Base-by-base conservation (phyloP, 345 rosid species). In the Garcia nutans region DNA sequence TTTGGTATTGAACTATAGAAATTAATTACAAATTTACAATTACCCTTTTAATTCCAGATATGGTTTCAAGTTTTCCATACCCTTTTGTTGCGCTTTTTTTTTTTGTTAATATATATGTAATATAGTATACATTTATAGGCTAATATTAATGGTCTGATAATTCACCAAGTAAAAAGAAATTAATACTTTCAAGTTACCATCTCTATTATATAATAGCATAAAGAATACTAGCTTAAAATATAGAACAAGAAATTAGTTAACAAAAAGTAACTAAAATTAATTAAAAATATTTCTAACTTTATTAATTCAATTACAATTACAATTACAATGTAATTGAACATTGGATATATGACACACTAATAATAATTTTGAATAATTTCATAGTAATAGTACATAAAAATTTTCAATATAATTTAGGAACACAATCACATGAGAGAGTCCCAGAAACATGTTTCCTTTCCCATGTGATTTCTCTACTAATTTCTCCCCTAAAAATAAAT, bases 31-130 rank as follows among this genome's bases (percentile, higher is more conserved):
- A 54, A 47, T 47, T 13, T 55, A 49, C 16, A 37, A 54, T 28
- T 8, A 22, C 69, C 42, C 7, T 17, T 54, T 33, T 52, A 54
- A 44, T 56, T 41, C 45, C 79, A 71, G 76, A 60, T 9, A 33
- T 78, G 75, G 76, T 74, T 77, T 76, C 83, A 82, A 82, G 86
- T 78, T 82, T 77, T n/a, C 82, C 78, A 79, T 56, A 58, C 57
- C 57, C 44, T 60, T 33, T 1, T 33, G 0, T 33, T 50, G 71
- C 10, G 31, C 31, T 47, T 50, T 63, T 75, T 65, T n/a, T 83
- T 77, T 74, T 22, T 28, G 59, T 49, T 4, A 3, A 37, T 37
- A 37, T 37, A 37, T 37, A 3, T 33, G 41, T 33, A 28, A 28
- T 28, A 28, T 28, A 28, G 7, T 5, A 37, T 37, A 37, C 6